phyloP scores from a whole-genome alignment of 2,329 filamentous ascomycete species.

The Exophiala aquamarina region DNA sequence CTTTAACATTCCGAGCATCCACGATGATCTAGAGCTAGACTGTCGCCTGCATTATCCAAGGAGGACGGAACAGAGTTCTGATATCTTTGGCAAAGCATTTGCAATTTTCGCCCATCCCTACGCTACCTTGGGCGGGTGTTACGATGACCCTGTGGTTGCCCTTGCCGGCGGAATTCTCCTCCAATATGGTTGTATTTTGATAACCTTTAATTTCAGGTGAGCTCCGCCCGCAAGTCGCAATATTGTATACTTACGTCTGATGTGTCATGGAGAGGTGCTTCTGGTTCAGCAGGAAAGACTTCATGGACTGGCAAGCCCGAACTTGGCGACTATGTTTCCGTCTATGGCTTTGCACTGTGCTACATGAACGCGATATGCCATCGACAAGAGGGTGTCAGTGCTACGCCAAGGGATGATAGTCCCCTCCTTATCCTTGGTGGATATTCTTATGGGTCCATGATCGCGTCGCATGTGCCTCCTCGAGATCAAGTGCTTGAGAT shows the following conservation, averaged over 20 bases:
- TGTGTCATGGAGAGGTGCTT: slow-evolving; percentile 64
- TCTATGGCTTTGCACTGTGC: slow-evolving; percentile 71
- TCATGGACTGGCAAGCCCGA: slow-evolving; percentile 87
- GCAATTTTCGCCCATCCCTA: slow-evolving; percentile 87
- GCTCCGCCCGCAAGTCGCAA: not conserved
- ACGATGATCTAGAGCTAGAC: slow-evolving; percentile 73
- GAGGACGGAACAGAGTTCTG: slow-evolving; percentile 24
- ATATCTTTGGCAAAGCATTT: slow-evolving; percentile 38
- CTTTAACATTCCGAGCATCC: slow-evolving; percentile 80
- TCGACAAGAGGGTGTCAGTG: slow-evolving; percentile 11
- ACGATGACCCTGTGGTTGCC: slow-evolving; percentile 78
- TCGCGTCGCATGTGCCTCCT: slow-evolving; percentile 69
- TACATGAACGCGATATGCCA: slow-evolving; percentile 22
- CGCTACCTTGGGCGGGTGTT: slow-evolving; percentile 79
- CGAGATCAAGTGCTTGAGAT: slow-evolving; percentile 58
- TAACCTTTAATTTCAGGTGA: slow-evolving; percentile 90
- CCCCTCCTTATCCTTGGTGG: slow-evolving; percentile 63
- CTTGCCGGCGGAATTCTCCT: slow-evolving; percentile 65
- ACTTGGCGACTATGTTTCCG: slow-evolving; percentile 75
- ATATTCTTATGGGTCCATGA: slow-evolving; percentile 88
- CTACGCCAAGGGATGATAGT: slow-evolving; percentile 36
- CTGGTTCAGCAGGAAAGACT: slow-evolving; percentile 71
- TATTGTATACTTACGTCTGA: no score
- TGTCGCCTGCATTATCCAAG: slow-evolving; percentile 79
- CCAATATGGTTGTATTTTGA: slow-evolving; percentile 70